Percentiles rank a stretch among this genome's conserved stretches.
These are phyloP conservation scores for Hirsutella rhossiliensis DNA, from an alignment of 2,329 filamentous ascomycete genomes.

Conservation along the genomic window DNA sequence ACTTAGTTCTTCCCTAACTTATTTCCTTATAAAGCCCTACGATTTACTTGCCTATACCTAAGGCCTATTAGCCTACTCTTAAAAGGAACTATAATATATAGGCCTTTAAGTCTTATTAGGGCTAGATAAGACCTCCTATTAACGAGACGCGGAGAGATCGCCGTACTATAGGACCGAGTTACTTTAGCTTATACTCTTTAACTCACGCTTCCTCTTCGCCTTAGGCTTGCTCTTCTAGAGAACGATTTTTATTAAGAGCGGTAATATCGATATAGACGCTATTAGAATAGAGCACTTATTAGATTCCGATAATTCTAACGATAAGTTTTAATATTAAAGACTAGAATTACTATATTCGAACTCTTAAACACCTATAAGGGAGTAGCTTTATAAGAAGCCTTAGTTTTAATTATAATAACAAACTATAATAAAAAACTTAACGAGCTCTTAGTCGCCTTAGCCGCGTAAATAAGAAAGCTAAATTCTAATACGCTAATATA, in stretches of 20 bases:
- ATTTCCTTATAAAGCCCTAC: too few species aligned
- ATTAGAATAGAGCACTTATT: constrained; percentile 4
- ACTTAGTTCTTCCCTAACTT: too few species aligned
- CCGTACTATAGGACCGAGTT: too few species aligned
- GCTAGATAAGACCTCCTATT: too few species aligned
- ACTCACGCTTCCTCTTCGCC: constrained; percentile 17
- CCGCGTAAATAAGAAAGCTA: constrained; percentile 46
- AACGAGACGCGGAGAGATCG: too few species aligned
- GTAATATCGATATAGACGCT: constrained; percentile 26
- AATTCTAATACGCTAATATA: constrained; percentile 8
- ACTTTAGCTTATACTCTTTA: too few species aligned
- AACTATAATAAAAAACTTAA: constrained; percentile 12
- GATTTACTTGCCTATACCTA: too few species aligned
- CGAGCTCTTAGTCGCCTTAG: constrained; percentile 16
- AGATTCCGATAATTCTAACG: neutral
- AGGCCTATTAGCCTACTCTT: too few species aligned
- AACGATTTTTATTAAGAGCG: too few species aligned
- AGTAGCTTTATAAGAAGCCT: constrained; percentile 8
- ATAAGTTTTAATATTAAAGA: neutral
- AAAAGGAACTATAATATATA: too few species aligned
- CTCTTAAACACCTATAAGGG: constrained; percentile 12
- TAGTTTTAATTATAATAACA: constrained; percentile 13
- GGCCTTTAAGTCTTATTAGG: too few species aligned
- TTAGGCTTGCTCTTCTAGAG: too few species aligned
- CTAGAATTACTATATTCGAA: constrained; percentile 7